Conservation (phyloP, 306 rosid species). For the Sicyos edulis region DNA sequence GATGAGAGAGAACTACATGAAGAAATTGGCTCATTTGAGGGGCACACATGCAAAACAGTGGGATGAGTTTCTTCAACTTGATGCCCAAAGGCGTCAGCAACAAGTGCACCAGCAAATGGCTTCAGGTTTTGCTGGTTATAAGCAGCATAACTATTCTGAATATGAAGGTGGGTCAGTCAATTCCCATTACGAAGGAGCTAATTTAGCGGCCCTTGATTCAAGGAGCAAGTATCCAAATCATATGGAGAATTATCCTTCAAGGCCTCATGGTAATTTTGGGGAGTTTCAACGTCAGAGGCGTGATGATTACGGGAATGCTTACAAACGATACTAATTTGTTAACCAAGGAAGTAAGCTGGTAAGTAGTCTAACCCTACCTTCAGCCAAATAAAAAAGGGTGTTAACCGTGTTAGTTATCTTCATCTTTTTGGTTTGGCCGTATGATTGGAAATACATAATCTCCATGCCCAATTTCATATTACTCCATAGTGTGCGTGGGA, state of each 20-base stretch:
- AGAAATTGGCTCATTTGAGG: constrained; percentile 64
- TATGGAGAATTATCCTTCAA: constrained; percentile 54
- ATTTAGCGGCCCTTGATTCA: constrained; percentile 57
- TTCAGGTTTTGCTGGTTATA: constrained; percentile 64
- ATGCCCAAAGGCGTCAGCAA: constrained; percentile 68
- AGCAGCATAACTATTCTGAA: constrained; percentile 56
- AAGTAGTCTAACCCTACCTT: constrained; percentile 52
- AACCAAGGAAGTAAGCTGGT: constrained; percentile 46
- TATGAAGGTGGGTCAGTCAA: constrained; percentile 54
- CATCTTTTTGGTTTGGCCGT: constrained; percentile 23
- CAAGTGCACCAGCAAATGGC: constrained; percentile 58
- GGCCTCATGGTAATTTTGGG: constrained; percentile 69
- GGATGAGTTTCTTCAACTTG: constrained; percentile 83
- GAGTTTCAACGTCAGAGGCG: constrained; percentile 71
- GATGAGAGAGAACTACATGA: constrained; percentile 75
- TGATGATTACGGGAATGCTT: constrained; percentile 64
- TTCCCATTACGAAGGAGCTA: constrained; percentile 52
- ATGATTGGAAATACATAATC: constrained; percentile 25
- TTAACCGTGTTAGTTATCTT: constrained; percentile 16
- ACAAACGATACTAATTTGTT: constrained; percentile 63
- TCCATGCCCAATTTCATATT: constrained; percentile 17
- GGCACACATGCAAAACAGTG: constrained; percentile 64
- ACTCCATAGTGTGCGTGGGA: constrained; percentile 7
- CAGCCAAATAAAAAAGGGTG: constrained; percentile 26
- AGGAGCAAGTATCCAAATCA: constrained; percentile 65